These are phyloP conservation scores for Cercospora sojina DNA, from an alignment of 2,329 filamentous ascomycete genomes.

Conservation along the genomic window DNA sequence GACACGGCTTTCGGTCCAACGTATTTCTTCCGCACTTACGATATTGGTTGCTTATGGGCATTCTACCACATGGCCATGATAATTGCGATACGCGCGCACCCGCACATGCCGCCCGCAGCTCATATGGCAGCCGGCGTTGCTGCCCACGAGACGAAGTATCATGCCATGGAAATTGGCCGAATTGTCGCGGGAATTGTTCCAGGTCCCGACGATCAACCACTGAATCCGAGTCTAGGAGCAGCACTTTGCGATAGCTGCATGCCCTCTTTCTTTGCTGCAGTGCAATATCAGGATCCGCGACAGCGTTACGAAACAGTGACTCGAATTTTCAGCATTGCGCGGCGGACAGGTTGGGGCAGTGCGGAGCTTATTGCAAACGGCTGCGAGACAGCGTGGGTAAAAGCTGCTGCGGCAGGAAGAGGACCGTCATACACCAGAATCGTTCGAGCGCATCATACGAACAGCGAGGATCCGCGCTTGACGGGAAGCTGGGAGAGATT, in stretches of 20 bases:
- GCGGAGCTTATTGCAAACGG: slow-evolving; percentile 77
- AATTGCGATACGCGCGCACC: slow-evolving; percentile 76
- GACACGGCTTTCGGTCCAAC: slow-evolving; percentile 78
- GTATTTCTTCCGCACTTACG: slow-evolving; percentile 78
- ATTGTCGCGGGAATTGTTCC: slow-evolving; percentile 70
- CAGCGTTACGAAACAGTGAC: slow-evolving; percentile 78
- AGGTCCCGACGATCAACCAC: slow-evolving; percentile 51
- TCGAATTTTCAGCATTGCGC: slow-evolving; percentile 71
- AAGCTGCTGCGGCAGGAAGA: slow-evolving; percentile 67
- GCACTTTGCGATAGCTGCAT: slow-evolving; percentile 81
- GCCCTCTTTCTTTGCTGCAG: slow-evolving; percentile 79
- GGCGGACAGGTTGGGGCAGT: slow-evolving; percentile 83
- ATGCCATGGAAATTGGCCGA: slow-evolving; percentile 73
- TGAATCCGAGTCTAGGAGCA: slow-evolving; percentile 76
- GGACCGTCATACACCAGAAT: slow-evolving; percentile 69
- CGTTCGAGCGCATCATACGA: slow-evolving; percentile 28
- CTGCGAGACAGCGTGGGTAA: slow-evolving; percentile 81
- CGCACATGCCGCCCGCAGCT: slow-evolving; percentile 84
- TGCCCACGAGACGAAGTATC: slow-evolving; percentile 67
- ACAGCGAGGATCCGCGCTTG: slow-evolving; percentile 35
- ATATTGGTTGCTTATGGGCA: slow-evolving; percentile 84
- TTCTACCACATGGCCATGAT: slow-evolving; percentile 85
- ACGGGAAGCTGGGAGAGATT: slow-evolving; percentile 35
- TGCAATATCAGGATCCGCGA: slow-evolving; percentile 69
- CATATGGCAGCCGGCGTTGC: slow-evolving; percentile 82